Evolutionary conservation across 495 filamentous ascomycete species (phyloP), one percentile per base, ranked within the genome.

Genomic region (Penicillium taxi): DNA sequence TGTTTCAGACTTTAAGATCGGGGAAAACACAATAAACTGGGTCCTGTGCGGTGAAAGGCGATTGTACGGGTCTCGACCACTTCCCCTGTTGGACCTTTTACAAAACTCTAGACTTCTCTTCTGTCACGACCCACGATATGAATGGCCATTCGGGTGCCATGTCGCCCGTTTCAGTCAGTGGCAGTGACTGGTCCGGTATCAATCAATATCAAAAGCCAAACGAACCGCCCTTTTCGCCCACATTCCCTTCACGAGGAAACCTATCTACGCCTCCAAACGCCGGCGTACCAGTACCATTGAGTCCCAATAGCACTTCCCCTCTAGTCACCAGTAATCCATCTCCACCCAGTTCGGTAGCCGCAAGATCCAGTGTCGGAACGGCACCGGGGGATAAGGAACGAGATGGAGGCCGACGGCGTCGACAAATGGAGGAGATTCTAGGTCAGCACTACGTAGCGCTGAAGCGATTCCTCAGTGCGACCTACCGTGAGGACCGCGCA

Each of bases 171-270:
- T 90, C 86, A 58, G 77, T 80, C 52, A 80, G 77, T 54, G 77
- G 81, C 47, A 93, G 80, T 64, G 87, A 94, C 62, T 94, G 86
- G 87, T 88, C 86, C 15, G 82, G 79, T 32, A 74, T 83, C 42
- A 76, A 79, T 32, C 74, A 77, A 50, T 90, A 93, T 55, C 74
- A 81, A 31, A 69, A 69, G 43, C n/a, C n/a, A n/a, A 67, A 78
- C 52, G 72, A 70, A 22, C 52, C 67, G 29, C 64, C 72, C 18
- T 74, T 73, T 37, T 73, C 73, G 31, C 71, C 78, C 18, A 66
- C 62, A 15, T 56, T 63, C 37, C 59, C 64, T 31, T 73, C 63
- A 48, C 75, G 77, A 45, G 75, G 78, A 37, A 75, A 80, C 37
- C 72, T 84, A 33, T 74, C 69, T 45, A 84, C 82, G 39, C 82